phyloP scores from a whole-genome alignment of 2,329 filamentous ascomycete genomes.

The Orbilia blumenaviensis region DNA sequence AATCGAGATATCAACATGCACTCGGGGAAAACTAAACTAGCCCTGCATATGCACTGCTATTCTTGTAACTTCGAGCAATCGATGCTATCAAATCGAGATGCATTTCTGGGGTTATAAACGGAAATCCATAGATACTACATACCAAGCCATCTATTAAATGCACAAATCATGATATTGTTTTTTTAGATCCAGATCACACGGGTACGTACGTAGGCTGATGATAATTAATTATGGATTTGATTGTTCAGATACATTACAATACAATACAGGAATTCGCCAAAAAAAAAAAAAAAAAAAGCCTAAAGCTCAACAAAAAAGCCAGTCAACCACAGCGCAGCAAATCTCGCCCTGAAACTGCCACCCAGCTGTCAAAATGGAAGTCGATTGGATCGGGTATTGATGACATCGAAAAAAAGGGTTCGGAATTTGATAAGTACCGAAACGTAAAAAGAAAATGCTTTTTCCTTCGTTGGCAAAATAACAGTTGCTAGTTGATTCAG shows the following conservation, averaged over 20 bases:
- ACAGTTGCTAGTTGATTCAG: no score
- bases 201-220: not conserved
- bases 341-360: conserved; percentile 5
- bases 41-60: conserved; percentile 12
- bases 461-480: not conserved
- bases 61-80: conserved; percentile 1
- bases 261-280: not conserved
- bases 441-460: no score
- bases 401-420: conserved; percentile 7
- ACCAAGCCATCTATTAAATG: conserved; percentile 11
- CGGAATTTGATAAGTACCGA: not conserved
- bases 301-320: not conserved
- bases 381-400: conserved; percentile 6
- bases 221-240: conserved; percentile 3
- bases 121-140: not conserved
- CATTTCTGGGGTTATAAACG: not conserved
- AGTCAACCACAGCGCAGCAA: not conserved
- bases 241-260: not conserved
- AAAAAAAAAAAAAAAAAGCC: no score
- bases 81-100: conserved; percentile 18
- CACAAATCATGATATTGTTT: no score
- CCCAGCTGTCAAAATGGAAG: not conserved
- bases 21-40: not conserved
- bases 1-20: conserved; percentile 1
- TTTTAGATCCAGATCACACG: not conserved